These are phyloP conservation scores for Mesembryanthemum crystallinum DNA, from an alignment of 148 eudicot species.

Conservation along the genomic window DNA sequence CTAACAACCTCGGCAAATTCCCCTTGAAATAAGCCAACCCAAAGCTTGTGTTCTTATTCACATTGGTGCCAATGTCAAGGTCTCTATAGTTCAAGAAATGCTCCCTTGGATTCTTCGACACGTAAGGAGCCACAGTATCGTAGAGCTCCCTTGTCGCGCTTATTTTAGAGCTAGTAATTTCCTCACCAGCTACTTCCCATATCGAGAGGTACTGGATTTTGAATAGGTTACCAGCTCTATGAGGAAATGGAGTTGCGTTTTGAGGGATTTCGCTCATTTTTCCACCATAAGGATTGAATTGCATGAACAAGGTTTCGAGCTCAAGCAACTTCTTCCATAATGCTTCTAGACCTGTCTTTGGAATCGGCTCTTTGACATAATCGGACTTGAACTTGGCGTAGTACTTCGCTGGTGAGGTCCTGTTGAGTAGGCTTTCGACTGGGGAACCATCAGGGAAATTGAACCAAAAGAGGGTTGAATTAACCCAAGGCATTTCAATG, in stretches of 20 bases:
- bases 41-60: conserved; percentile 4
- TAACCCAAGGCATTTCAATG: conserved; percentile 37
- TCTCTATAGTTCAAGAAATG: conserved; percentile 42
- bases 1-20: conserved; percentile 28
- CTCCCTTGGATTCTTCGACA: conserved; percentile 36
- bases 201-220: conserved; percentile 33
- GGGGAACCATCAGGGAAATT: conserved; percentile 3
- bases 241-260: conserved; percentile 35
- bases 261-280: conserved; percentile 22
- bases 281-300: conserved; percentile 39
- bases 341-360: conserved; percentile 25
- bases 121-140: conserved; percentile 27
- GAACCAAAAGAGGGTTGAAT: conserved; percentile 25
- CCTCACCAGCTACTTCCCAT: conserved; percentile 18
- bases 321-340: conserved; percentile 40
- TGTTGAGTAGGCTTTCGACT: conserved; percentile 3
- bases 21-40: conserved; percentile 29
- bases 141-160: conserved; percentile 12
- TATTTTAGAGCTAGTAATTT: neutral
- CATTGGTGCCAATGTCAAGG: conserved; percentile 31
- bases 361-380: conserved; percentile 31
- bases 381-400: conserved; percentile 35
- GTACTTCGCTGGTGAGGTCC: neutral
- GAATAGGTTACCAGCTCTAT: conserved; percentile 33
- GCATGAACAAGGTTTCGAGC: conserved; percentile 18